A percentile compares a stretch with the other conserved stretches of the same genome.
These are phyloP conservation scores for Cryphonectria nitschkei DNA, from an alignment of 2,329 filamentous ascomycete species.

Conservation along the genomic window DNA sequence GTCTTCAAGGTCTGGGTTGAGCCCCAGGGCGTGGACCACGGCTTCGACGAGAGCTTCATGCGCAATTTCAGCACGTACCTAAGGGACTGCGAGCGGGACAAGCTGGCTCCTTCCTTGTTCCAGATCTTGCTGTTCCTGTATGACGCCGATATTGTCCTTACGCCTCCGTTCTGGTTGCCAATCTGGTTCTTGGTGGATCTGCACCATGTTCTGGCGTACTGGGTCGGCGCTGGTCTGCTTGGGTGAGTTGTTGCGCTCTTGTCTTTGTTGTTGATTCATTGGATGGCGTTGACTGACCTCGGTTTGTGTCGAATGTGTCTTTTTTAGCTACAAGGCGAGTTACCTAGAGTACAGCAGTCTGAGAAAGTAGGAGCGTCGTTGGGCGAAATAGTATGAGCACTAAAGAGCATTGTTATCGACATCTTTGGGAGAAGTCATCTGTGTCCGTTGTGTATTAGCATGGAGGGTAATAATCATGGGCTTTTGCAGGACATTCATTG, in stretches of 20 bases:
- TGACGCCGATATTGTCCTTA: slow-evolving; percentile 16
- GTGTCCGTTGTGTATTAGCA: neutral
- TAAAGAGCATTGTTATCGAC: neutral
- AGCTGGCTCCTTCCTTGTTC: slow-evolving; percentile 21
- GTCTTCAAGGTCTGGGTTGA: slow-evolving; percentile 24
- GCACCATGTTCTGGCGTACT: slow-evolving; percentile 25
- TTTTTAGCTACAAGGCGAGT: slow-evolving; percentile 18
- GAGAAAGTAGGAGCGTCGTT: neutral
- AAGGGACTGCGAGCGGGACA: slow-evolving; percentile 14
- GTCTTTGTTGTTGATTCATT: neutral
- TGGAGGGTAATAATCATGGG: neutral
- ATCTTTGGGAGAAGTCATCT: neutral
- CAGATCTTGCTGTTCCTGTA: slow-evolving; percentile 25
- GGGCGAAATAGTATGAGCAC: neutral
- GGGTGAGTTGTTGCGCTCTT: slow-evolving; percentile 20
- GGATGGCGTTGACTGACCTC: neutral
- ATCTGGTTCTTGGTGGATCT: slow-evolving; percentile 19
- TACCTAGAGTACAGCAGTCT: slow-evolving; percentile 20
- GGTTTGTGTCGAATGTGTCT: neutral
- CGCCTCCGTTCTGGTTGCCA: slow-evolving; percentile 25
- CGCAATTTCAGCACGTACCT: slow-evolving; percentile 21
- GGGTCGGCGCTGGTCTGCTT: slow-evolving; percentile 21
- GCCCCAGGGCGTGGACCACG: slow-evolving; percentile 24
- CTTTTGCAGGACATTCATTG: neutral
- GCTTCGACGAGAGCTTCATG: slow-evolving; percentile 26